These are phyloP conservation scores for Zygotorulaspora florentina DNA, from an alignment of 805 yeast species.

Conservation along the genomic window DNA sequence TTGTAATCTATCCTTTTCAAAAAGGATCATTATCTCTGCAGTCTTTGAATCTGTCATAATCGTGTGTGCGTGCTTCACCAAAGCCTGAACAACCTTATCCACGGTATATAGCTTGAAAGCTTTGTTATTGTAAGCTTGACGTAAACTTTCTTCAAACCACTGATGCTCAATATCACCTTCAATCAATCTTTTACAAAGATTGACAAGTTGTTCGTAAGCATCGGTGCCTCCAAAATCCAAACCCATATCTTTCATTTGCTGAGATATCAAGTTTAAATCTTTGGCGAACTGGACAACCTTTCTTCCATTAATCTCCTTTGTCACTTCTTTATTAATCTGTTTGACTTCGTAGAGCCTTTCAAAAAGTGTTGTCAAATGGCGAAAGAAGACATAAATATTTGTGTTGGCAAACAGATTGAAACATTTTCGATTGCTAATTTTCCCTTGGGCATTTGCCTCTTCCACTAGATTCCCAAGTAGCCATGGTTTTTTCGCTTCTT, in stretches of 20 bases:
- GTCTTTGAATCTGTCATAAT: conserved; percentile 75
- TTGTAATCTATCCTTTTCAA: conserved; percentile 71
- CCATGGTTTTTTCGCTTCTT: conserved; percentile 35
- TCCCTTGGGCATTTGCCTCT: conserved; percentile 30
- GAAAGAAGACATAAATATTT: conserved; percentile 81
- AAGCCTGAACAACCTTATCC: conserved; percentile 82
- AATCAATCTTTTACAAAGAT: conserved; percentile 67
- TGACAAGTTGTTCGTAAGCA: conserved; percentile 75
- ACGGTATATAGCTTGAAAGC: conserved; percentile 91
- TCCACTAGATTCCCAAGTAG: conserved; percentile 33
- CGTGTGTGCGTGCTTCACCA: conserved; percentile 82
- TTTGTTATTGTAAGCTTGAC: conserved; percentile 90
- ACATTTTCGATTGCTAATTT: conserved; percentile 42
- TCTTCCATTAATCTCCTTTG: conserved; percentile 64
- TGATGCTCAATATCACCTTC: conserved; percentile 91
- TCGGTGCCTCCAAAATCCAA: conserved; percentile 63
- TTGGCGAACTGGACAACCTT: conserved; percentile 73
- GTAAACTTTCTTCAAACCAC: conserved; percentile 90
- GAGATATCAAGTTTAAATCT: conserved; percentile 76
- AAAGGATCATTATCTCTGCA: conserved; percentile 72
- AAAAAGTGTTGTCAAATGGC: conserved; percentile 77
- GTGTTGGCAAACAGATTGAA: conserved; percentile 86
- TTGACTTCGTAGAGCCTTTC: conserved; percentile 78
- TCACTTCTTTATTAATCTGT: conserved; percentile 60
- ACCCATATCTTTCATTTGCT: conserved; percentile 77